These are phyloP conservation scores for Fusarium domesticum DNA, from an alignment of 2,329 filamentous ascomycete genomes.

Conservation along the genomic window DNA sequence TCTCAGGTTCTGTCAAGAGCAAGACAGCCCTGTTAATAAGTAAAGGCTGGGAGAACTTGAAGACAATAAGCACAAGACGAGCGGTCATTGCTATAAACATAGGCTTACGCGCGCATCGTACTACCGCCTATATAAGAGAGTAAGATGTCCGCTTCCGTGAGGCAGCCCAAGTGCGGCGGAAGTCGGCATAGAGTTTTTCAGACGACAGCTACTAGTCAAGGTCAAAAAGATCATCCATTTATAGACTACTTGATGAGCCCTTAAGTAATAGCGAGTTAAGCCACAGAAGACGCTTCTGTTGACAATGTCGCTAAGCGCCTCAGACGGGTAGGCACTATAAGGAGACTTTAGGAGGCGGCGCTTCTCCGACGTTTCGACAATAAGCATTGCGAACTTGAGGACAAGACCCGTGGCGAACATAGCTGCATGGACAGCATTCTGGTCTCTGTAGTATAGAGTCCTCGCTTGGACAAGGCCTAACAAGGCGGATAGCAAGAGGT, in stretches of 20 bases:
- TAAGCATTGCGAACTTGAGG: too few relatives aligned
- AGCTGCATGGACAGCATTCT: too few relatives aligned
- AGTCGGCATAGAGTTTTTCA: constrained; percentile 1
- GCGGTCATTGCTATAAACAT: constrained; percentile 4
- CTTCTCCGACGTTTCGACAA: too few relatives aligned
- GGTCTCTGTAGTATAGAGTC: too few relatives aligned
- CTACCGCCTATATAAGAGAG: background rate
- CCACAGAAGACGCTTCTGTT: constrained; percentile 31
- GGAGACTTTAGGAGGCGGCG: too few relatives aligned
- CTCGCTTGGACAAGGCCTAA: too few relatives aligned
- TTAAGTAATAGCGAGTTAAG: constrained; percentile 26
- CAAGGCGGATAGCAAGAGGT: too few relatives aligned
- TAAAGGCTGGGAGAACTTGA: constrained; percentile 41
- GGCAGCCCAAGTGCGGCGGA: constrained; percentile 5
- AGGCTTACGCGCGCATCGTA: background rate
- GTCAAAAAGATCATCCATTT: constrained; percentile 6
- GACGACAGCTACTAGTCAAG: constrained; percentile 3
- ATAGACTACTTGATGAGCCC: constrained; percentile 3
- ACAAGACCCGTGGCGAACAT: too few relatives aligned
- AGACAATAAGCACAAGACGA: constrained; percentile 16
- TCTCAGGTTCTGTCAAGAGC: constrained; percentile 22
- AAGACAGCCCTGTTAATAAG: constrained; percentile 33
- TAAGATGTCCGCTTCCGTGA: constrained; percentile 1
- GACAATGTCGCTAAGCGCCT: constrained; percentile 27
- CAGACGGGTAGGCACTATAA: too few relatives aligned